Conservation (phyloP, 306 rosid species). For the Medicago lupulina region DNA sequence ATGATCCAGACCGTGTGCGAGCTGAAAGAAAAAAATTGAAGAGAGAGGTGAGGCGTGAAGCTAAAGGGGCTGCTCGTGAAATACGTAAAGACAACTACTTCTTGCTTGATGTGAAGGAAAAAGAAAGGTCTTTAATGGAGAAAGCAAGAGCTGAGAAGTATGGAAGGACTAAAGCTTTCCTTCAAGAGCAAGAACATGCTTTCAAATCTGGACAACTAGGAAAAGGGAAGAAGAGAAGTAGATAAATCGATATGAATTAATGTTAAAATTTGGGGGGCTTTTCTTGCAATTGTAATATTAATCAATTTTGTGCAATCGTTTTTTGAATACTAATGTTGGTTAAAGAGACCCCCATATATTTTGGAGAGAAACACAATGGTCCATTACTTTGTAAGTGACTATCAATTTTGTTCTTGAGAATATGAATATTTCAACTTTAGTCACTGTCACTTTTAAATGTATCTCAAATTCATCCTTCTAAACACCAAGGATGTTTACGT, state of each 20-base stretch:
- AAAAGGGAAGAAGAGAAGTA: constrained; percentile 80
- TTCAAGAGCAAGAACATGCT: constrained; percentile 86
- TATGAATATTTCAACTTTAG: too few relatives aligned
- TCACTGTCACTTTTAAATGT: background rate
- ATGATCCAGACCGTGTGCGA: constrained; percentile 81
- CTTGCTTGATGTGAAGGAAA: constrained; percentile 76
- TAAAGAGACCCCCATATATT: background rate
- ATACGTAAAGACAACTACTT: constrained; percentile 82
- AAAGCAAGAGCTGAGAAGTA: constrained; percentile 73
- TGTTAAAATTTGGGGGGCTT: background rate
- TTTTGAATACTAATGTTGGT: background rate
- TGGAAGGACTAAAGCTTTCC: constrained; percentile 75
- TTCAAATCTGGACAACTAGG: constrained; percentile 92
- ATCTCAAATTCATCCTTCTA: background rate
- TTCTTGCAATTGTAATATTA: background rate
- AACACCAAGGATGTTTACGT: background rate
- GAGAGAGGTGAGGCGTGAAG: constrained; percentile 67
- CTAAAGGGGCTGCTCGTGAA: constrained; percentile 86
- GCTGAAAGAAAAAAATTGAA: constrained; percentile 70
- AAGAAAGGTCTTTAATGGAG: constrained; percentile 60
- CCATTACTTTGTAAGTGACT: background rate
- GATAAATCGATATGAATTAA: constrained; percentile 41
- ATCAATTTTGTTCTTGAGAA: background rate
- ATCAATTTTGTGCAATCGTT: background rate
- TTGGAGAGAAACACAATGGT: background rate